Base-by-base conservation (phyloP, 1,284 basidiomycete species). In the Hypsizygus ulmarius region DNA sequence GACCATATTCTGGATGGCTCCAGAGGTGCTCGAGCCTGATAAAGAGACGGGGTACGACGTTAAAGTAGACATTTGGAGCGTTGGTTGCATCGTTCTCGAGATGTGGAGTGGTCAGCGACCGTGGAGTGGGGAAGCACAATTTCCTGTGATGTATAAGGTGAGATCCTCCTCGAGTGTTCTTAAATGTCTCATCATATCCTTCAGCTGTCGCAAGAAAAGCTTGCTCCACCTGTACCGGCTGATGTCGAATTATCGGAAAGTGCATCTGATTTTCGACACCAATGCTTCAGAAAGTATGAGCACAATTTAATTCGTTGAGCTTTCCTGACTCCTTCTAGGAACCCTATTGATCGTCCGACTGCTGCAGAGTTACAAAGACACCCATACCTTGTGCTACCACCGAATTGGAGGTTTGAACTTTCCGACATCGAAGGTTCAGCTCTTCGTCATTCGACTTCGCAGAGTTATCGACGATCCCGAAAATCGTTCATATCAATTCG, bases 1-100 rank as follows among this genome's bases (percentile, higher is more conserved):
- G 1, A 86, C 83, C 2, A 75, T 85, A 34, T 88, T 82, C 60
- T 91, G 87, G 80, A 90, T 90, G 87, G 87, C 88, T 3, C 89
- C 88, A 11, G 88, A 90, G 65, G 78, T 88, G 3, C 59, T 73
- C 25, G 59, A 63, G 40, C 53, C 61, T 3, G 57, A 59, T 27
- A 57, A 52, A 21, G 45, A 59, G 38, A 71, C 70, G 10, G 73
- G 72, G 2, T 90, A 91, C 61, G 79, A 79, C 50, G 78, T 79
- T 32, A 90, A 90, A 53, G 65, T 73, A 16, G 89, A 92, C 64
- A 88, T 92, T 36, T 91, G 88, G 88, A 82, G 79, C 52, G 66
- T 89, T 12, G 89, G 88, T 0, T 92, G 88, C 63, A 78, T 91
- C 15, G 78, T 87, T 1, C 66, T 89, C 35, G 88, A 92, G 64